Evolutionary conservation across 1,139 yeast species (phyloP), one percentile per base, ranked within the genome.

Genomic region (Kodamaea suecica): DNA sequence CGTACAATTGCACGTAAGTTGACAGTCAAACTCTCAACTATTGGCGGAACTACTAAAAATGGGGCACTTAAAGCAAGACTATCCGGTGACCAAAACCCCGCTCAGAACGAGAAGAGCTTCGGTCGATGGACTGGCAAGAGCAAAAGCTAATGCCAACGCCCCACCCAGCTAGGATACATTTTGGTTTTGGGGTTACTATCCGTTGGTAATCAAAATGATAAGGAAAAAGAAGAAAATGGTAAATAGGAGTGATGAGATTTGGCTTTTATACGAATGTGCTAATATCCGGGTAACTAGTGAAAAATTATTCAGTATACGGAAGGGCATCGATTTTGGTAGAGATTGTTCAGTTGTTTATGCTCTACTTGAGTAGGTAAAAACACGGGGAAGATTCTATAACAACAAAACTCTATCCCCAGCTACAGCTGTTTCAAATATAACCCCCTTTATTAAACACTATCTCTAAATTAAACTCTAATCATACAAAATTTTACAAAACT

Each of bases 141-240:
- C 34, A 29, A 15, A 29, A 29, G 34, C 24, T 13, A 21, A 20
- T 19, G 30, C 34, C 31, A 19, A 26, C 34, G 34, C 24, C 13
- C 36, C 29, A 38, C 33, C 30, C 42, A 42, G 52, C 63, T 58
- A 49, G 57, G 52, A 49, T 45, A 50, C 44, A 48, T 62, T 58
- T 56, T 55, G 58, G 49, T 58, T 61, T 62, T 56, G 49, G 52
- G 50, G 57, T 52, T 55, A 47, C 48, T 30, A 48, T 63, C 69
- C 73, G 66, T 38, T 62, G 73, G 73, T 67, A 66, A 66, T 47
- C 69, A 68, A 68, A 67, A 59, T 59, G 53, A 48, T 48, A 48
- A 49, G 50, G 48, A 43, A 42, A 40, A 45, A 44, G 5, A 8
- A 8, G 17, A 27, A 23, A 16, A 21, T 16, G 17, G 23, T 11